Conservation (phyloP, 2,329 filamentous ascomycete genomes). For the Aureobasidium namibiae region DNA sequence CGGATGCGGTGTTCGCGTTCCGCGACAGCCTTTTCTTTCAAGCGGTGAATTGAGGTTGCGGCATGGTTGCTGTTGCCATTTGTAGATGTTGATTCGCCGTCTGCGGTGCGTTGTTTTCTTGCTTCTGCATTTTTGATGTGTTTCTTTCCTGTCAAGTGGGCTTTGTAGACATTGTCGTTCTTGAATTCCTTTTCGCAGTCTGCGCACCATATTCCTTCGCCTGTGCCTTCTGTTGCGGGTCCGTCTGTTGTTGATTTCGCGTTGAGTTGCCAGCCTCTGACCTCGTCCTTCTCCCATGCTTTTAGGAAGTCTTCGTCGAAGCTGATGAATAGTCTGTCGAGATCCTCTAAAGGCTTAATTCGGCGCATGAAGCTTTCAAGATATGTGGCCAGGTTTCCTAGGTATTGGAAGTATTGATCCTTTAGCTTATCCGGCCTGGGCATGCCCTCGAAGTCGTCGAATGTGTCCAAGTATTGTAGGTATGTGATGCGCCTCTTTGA, state of each 20-base stretch:
- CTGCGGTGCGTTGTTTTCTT: constrained; percentile 36
- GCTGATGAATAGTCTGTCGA: constrained; percentile 64
- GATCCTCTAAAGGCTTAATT: constrained; percentile 76
- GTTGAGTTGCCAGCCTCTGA: constrained; percentile 65
- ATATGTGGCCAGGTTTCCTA: constrained; percentile 71
- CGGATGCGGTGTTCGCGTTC: constrained; percentile 79
- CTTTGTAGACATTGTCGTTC: constrained; percentile 89
- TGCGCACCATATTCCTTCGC: constrained; percentile 75
- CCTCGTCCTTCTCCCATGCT: constrained; percentile 70
- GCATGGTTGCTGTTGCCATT: constrained; percentile 10
- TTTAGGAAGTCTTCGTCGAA: constrained; percentile 81
- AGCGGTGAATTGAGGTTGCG: constrained; percentile 29
- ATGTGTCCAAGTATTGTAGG: constrained; percentile 83
- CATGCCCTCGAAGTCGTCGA: constrained; percentile 77
- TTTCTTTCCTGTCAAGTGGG: constrained; percentile 83
- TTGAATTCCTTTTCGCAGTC: constrained; percentile 94
- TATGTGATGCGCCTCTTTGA: constrained; percentile 74
- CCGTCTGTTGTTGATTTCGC: constrained; percentile 19
- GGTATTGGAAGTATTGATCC: constrained; percentile 85
- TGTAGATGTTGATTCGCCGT: constrained; percentile 22
- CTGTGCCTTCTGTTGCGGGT: constrained; percentile 45
- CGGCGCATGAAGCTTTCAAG: constrained; percentile 81
- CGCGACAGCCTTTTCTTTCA: constrained; percentile 86
- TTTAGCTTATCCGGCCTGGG: constrained; percentile 80
- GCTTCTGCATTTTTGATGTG: constrained; percentile 76